phyloP scores from a whole-genome alignment of 768 basidiomycete genomes.

The Roridomyces roridus region DNA sequence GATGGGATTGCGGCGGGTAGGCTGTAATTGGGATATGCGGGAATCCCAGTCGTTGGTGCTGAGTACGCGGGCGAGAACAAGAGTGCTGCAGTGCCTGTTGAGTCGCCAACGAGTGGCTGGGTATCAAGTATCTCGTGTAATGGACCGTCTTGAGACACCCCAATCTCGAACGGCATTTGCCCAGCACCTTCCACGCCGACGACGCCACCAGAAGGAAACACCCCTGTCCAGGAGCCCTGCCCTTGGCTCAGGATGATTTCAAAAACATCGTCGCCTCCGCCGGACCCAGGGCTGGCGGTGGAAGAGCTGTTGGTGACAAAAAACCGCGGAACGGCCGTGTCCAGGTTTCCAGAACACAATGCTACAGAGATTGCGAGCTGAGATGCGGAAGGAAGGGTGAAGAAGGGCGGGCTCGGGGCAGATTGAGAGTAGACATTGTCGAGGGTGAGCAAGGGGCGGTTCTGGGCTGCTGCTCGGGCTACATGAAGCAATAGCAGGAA shows the following conservation, averaged over 20 bases:
- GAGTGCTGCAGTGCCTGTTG: conserved; percentile 74
- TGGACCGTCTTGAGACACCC: conserved; percentile 55
- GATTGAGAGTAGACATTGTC: conserved; percentile 36
- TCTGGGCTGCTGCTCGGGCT: conserved; percentile 38
- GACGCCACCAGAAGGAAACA: conserved; percentile 53
- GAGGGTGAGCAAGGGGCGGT: conserved; percentile 36
- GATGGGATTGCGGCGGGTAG: conserved; percentile 64
- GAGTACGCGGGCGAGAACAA: conserved; percentile 70
- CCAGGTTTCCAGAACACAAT: conserved; percentile 43
- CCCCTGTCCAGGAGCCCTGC: conserved; percentile 56
- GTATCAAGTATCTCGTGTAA: conserved; percentile 50
- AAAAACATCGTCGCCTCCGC: conserved; percentile 45
- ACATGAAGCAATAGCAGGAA: conserved; percentile 34
- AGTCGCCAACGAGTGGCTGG: conserved; percentile 72
- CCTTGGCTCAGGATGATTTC: conserved; percentile 59
- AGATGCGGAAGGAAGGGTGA: conserved; percentile 46
- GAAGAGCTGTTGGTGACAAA: conserved; percentile 61
- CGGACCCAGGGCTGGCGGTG: conserved; percentile 40
- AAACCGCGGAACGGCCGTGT: conserved; percentile 51
- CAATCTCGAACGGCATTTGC: conserved; percentile 61
- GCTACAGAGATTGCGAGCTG: conserved; percentile 55
- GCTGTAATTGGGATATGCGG: conserved; percentile 79
- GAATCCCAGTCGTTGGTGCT: conserved; percentile 34
- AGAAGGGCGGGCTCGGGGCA: conserved; percentile 41
- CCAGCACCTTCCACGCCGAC: conserved; percentile 51